These are phyloP conservation scores for Ceratobasidium sp. DNA, from an alignment of 1,284 basidiomycete genomes.

Conservation along the genomic window DNA sequence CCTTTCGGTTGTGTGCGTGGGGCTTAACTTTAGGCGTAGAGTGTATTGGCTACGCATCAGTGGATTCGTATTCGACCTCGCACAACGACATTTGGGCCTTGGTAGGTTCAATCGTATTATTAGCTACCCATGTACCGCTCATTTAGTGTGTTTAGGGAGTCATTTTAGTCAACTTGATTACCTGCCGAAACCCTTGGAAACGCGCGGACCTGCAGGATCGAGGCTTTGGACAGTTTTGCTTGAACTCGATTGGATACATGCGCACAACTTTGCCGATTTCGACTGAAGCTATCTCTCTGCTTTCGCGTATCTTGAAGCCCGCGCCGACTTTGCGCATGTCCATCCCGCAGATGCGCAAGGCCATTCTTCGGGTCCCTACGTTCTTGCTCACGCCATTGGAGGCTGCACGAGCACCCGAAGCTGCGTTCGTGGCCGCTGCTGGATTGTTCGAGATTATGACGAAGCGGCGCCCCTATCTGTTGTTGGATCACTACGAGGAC, in stretches of 20 bases:
- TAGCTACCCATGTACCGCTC: conserved; percentile 49
- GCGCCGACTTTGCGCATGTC: conserved; percentile 1
- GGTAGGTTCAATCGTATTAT: conserved; percentile 56
- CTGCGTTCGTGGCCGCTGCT: not conserved
- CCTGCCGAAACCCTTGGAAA: conserved; percentile 90
- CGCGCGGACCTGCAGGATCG: conserved; percentile 62
- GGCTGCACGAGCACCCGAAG: conserved; percentile 9
- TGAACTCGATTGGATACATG: conserved; percentile 17
- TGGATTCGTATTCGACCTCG: conserved; percentile 77
- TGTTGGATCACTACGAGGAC: conserved; percentile 38
- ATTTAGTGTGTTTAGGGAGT: conserved; percentile 66
- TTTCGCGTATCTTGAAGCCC: conserved; percentile 12
- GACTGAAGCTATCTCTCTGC: conserved; percentile 1
- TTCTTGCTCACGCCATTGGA: conserved; percentile 20
- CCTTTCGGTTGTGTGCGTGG: conserved; percentile 10
- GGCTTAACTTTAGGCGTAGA: conserved; percentile 48
- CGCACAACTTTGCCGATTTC: conserved; percentile 21
- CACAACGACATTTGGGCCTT: conserved; percentile 93
- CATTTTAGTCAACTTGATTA: conserved; percentile 91
- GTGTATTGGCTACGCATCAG: conserved; percentile 81
- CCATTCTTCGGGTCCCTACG: not conserved
- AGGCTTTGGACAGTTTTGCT: conserved; percentile 9
- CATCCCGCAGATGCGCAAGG: conserved; percentile 8
- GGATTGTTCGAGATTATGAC: conserved; percentile 16
- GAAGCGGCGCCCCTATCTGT: conserved; percentile 25